Conservation (phyloP, 2,329 filamentous ascomycete species). For the Ceratocystis lukuohia region DNA sequence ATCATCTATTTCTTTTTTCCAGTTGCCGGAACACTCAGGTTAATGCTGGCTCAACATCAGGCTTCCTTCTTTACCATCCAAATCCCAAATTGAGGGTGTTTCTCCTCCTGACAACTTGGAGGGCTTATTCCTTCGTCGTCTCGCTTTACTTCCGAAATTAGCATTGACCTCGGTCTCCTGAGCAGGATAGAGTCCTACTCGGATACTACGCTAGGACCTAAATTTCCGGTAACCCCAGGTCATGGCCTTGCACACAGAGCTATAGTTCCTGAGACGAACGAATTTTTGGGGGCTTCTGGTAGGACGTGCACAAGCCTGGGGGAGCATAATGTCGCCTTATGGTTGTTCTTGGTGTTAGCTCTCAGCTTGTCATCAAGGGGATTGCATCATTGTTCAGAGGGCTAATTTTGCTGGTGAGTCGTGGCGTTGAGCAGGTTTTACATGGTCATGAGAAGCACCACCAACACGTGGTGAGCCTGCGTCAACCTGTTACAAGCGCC, state of each 20-base stretch:
- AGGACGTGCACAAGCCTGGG: neutral
- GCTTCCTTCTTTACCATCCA: neutral
- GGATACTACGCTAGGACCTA: neutral
- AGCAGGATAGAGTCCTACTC: neutral
- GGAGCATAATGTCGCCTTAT: neutral
- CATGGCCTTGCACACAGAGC: neutral
- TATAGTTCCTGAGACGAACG: neutral
- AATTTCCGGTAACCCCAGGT: neutral
- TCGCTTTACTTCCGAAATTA: slow-evolving; percentile 2
- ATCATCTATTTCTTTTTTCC: no score
- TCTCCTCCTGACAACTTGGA: neutral
- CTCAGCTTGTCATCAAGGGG: neutral
- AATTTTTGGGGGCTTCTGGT: neutral
- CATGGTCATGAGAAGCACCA: neutral
- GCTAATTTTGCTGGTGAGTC: neutral
- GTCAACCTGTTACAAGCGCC: neutral
- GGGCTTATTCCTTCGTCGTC: neutral
- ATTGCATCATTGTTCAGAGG: neutral
- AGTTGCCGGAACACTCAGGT: neutral
- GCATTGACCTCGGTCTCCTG: neutral
- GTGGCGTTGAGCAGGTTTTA: neutral
- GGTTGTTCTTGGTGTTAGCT: neutral
- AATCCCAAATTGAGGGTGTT: neutral
- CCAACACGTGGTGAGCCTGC: neutral
- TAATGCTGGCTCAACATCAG: neutral